Evolutionary conservation across 2,329 filamentous ascomycete species (phyloP).

Genomic region (Aspergillus sp.): DNA sequence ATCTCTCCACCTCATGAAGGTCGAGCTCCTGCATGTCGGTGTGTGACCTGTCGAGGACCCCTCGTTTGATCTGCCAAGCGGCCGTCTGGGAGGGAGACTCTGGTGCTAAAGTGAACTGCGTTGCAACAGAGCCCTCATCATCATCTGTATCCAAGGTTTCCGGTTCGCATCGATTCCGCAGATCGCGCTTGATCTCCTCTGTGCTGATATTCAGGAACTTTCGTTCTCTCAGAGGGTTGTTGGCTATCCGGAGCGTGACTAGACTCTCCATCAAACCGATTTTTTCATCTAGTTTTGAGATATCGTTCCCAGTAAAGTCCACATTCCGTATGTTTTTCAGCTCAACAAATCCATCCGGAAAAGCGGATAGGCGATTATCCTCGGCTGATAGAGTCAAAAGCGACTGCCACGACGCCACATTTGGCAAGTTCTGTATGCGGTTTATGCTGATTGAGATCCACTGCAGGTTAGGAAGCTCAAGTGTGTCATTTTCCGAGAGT

Average conservation of each 20-base stretch:
- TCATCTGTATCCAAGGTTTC: constrained; percentile 39
- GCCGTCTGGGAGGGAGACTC: constrained; percentile 41
- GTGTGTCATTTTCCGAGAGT: constrained; percentile 45
- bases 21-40: constrained; percentile 59
- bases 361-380: constrained; percentile 71
- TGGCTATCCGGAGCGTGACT: constrained; percentile 70
- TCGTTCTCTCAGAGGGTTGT: constrained; percentile 87
- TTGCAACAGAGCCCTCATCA: constrained; percentile 38
- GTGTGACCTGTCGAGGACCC: constrained; percentile 65
- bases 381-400: constrained; percentile 73
- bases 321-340: constrained; percentile 69
- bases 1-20: constrained; percentile 45
- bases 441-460: constrained; percentile 79
- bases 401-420: constrained; percentile 69
- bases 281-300: constrained; percentile 70
- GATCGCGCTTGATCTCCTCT: constrained; percentile 73
- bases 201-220: constrained; percentile 79
- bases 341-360: constrained; percentile 73
- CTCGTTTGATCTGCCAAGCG: constrained; percentile 38
- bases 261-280: constrained; percentile 78
- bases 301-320: constrained; percentile 82
- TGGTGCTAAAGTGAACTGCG: constrained; percentile 39
- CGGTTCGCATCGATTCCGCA: constrained; percentile 63
- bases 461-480: constrained; percentile 70
- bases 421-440: constrained; percentile 68